Conservation (phyloP, 257 asterid species). For the Nicotiana tabacum region DNA sequence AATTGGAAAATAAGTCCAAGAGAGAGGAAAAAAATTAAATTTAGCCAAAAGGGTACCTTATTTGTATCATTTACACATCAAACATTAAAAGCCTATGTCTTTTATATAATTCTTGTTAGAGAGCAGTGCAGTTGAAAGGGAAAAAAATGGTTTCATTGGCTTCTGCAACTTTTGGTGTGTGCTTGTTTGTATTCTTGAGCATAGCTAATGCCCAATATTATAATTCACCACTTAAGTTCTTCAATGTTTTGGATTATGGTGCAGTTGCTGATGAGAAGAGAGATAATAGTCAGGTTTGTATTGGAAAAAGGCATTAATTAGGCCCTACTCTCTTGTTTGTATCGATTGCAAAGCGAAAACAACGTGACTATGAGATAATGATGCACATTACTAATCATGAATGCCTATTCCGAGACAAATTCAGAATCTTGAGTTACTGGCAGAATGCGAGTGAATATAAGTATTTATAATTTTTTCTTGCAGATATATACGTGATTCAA, state of each 20-base stretch:
- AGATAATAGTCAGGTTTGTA: constrained; percentile 37
- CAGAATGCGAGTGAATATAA: too few relatives aligned
- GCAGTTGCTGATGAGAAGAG: constrained; percentile 38
- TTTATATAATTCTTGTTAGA: not conserved
- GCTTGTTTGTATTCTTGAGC: constrained; percentile 10
- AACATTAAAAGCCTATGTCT: not conserved
- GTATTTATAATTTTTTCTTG: too few relatives aligned
- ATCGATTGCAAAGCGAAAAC: not conserved
- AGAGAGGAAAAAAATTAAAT: not conserved
- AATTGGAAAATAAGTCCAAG: not conserved
- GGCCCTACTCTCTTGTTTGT: not conserved
- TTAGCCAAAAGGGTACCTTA: not conserved
- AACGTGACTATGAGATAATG: not conserved
- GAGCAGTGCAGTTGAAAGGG: not conserved
- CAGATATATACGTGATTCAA: too few relatives aligned
- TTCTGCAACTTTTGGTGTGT: not conserved
- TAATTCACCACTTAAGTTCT: constrained; percentile 15
- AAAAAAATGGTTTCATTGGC: constrained; percentile 17
- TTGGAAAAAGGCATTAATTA: not conserved
- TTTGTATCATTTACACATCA: not conserved
- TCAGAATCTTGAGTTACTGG: too few relatives aligned
- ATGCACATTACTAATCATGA: too few relatives aligned
- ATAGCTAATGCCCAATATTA: constrained; percentile 6
- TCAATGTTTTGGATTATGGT: constrained; percentile 45
- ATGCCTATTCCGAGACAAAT: too few relatives aligned